Evolutionary conservation across 2,329 filamentous ascomycete genomes (phyloP).

Genomic region (Pseudogymnoascus sp.): DNA sequence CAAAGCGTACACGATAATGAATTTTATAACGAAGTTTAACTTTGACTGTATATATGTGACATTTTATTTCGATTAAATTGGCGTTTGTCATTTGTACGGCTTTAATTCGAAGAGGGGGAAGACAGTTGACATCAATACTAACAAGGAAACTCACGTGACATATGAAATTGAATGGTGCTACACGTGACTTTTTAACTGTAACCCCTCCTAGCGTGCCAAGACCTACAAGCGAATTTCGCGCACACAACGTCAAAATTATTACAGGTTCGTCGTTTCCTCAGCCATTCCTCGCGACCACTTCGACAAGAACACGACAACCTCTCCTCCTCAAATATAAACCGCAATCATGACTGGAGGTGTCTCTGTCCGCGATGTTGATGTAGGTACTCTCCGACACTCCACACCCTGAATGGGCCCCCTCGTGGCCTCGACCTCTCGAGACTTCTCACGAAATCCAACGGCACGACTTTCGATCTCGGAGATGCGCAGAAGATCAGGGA

Average conservation of each 20-base stretch:
- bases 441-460: slow-evolving; percentile 4
- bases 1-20: background rate
- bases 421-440: background rate
- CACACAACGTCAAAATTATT: slow-evolving; percentile 10
- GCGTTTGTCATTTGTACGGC: too few relatives aligned
- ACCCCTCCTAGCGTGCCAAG: slow-evolving; percentile 9
- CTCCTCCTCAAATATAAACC: slow-evolving; percentile 33
- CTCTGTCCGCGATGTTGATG: slow-evolving; percentile 79
- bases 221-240: slow-evolving; percentile 10
- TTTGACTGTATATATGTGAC: too few relatives aligned
- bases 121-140: background rate
- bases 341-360: slow-evolving; percentile 74
- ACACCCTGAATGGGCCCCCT: slow-evolving; percentile 21
- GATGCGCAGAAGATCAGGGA: slow-evolving; percentile 9
- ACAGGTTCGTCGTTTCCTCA: slow-evolving; percentile 1
- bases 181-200: background rate
- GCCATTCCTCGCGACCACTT: slow-evolving; percentile 10
- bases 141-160: background rate
- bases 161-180: background rate
- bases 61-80: too few relatives aligned
- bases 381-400: slow-evolving; percentile 43
- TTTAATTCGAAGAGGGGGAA: too few relatives aligned
- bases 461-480: slow-evolving; percentile 6
- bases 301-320: slow-evolving; percentile 10
- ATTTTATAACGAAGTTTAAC: background rate